phyloP scores from a whole-genome alignment of 176 grass and related monocot genomes.

The Aegilops bicornis region DNA sequence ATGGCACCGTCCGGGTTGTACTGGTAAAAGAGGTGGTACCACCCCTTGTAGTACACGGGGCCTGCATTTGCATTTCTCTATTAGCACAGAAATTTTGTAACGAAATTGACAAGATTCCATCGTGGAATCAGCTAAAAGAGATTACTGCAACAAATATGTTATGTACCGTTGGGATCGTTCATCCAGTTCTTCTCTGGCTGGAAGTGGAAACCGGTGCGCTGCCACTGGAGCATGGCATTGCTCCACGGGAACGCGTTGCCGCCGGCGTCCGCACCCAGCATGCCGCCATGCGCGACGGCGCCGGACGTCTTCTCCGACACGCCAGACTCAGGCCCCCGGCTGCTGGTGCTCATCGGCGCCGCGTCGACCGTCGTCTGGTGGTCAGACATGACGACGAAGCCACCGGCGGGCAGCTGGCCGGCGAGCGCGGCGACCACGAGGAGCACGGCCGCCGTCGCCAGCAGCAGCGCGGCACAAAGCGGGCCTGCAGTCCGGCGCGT shows the following conservation, averaged over 20 bases:
- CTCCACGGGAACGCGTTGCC: conserved; percentile 67
- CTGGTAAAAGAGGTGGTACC: conserved; percentile 73
- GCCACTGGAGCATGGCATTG: conserved; percentile 86
- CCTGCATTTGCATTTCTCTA: conserved; percentile 29
- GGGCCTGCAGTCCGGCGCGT: not conserved
- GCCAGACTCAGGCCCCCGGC: conserved; percentile 42
- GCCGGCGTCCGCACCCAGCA: not conserved
- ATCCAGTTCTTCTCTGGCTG: conserved; percentile 96
- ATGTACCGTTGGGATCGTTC: conserved; percentile 57
- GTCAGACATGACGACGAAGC: not conserved
- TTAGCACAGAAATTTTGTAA: too few relatives aligned
- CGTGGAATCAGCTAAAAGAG: too few relatives aligned
- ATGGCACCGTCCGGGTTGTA: conserved; percentile 1
- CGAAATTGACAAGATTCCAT: too few relatives aligned
- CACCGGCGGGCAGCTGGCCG: not conserved
- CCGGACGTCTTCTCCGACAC: conserved; percentile 85
- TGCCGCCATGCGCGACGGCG: not conserved
- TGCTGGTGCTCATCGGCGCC: not conserved
- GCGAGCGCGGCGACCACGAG: conserved; percentile 12
- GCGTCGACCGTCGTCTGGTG: too few relatives aligned
- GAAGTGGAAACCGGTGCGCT: conserved; percentile 91
- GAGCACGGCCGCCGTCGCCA: not conserved
- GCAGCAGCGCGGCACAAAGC: not conserved
- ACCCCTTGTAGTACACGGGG: conserved; percentile 70
- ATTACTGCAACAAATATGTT: too few relatives aligned